phyloP scores from a whole-genome alignment of 2,329 filamentous ascomycete species.

The Lojkania enalia region DNA sequence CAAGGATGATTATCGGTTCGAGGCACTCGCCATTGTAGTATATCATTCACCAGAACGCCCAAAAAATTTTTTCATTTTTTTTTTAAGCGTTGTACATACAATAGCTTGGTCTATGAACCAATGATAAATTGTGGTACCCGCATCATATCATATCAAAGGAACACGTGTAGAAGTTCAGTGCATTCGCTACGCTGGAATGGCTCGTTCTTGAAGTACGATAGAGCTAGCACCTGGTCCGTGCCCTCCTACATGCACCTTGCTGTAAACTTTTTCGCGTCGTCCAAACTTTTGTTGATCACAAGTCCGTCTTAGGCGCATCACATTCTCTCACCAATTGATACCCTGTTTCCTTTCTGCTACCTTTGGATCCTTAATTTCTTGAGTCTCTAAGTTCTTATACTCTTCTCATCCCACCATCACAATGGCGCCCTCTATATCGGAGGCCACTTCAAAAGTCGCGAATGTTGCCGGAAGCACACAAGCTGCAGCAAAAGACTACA shows the following conservation, averaged over 20 bases:
- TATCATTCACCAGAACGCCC: too few species aligned
- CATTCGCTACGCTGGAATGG: too few species aligned
- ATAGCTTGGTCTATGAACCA: too few species aligned
- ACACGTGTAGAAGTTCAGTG: too few species aligned
- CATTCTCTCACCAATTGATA: conserved; percentile 11
- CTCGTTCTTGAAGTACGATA: too few species aligned
- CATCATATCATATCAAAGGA: too few species aligned
- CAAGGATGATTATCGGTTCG: too few species aligned
- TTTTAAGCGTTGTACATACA: too few species aligned
- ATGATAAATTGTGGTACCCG: too few species aligned
- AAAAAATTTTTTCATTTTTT: too few species aligned
- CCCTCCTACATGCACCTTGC: not conserved
- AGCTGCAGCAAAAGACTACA: conserved; percentile 61
- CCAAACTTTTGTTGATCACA: not conserved
- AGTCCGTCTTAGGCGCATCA: not conserved
- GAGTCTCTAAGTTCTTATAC: not conserved
- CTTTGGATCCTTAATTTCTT: not conserved
- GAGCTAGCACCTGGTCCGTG: too few species aligned
- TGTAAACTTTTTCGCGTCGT: not conserved
- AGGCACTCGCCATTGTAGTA: too few species aligned
- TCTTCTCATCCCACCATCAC: conserved; percentile 1
- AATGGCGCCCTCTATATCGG: conserved; percentile 36
- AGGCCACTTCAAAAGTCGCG: conserved; percentile 34
- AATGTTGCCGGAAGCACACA: conserved; percentile 32
- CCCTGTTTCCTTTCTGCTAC: conserved; percentile 3